These are phyloP conservation scores for Arachis monticola DNA, from an alignment of 331 rosid genomes.

Conservation along the genomic window DNA sequence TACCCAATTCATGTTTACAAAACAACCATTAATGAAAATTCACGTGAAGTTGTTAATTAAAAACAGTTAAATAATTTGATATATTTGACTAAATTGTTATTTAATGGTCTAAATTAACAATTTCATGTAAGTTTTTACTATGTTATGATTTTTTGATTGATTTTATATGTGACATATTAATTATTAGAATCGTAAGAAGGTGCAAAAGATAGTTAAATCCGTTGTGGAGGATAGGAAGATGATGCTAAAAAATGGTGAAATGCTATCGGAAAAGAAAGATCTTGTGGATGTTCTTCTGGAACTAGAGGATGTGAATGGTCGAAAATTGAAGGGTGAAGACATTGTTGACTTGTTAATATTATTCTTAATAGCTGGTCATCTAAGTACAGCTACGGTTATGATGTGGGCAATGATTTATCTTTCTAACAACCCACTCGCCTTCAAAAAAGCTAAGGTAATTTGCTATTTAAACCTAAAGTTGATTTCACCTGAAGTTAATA, in stretches of 20 bases:
- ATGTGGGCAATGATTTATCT: slow-evolving; percentile 41
- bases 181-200: slow-evolving; percentile 24
- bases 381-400: slow-evolving; percentile 24
- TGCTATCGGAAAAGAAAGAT: slow-evolving; percentile 36
- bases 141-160: background rate
- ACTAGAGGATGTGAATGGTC: slow-evolving; percentile 36
- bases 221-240: slow-evolving; percentile 16
- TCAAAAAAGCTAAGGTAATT: slow-evolving; percentile 49
- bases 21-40: no score
- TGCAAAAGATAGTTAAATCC: background rate
- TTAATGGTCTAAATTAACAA: no score
- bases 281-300: slow-evolving; percentile 47
- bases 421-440: slow-evolving; percentile 26
- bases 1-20: background rate
- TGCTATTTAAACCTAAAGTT: no score
- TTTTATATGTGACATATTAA: background rate
- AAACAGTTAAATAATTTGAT: no score
- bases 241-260: background rate
- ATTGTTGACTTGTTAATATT: slow-evolving; percentile 40
- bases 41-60: no score
- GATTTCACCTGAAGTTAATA: no score
- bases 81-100: no score
- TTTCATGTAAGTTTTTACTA: no score
- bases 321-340: slow-evolving; percentile 41
- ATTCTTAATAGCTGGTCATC: slow-evolving; percentile 52